These are phyloP conservation scores for Trametes cubensis DNA, from an alignment of 768 basidiomycete genomes.

Conservation along the genomic window DNA sequence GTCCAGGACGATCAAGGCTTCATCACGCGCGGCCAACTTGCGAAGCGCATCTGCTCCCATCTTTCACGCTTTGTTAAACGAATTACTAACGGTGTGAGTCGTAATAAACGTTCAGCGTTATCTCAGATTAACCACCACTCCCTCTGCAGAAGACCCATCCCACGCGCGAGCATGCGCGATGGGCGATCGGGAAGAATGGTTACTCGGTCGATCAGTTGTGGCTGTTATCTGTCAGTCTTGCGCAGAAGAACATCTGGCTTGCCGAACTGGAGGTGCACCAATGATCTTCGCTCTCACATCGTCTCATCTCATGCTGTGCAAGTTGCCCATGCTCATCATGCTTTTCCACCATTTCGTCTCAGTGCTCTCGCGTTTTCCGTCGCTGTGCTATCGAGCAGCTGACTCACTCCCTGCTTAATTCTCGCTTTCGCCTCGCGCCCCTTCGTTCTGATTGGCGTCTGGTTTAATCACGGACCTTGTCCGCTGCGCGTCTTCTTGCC, in stretches of 20 bases:
- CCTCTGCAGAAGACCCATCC: slow-evolving; percentile 2
- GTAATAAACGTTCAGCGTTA: no score
- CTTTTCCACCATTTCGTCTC: neutral
- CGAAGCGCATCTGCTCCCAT: slow-evolving; percentile 14
- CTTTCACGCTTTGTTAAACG: slow-evolving; percentile 13
- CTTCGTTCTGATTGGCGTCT: slow-evolving; percentile 2
- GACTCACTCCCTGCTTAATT: neutral
- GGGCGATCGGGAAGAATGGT: slow-evolving; percentile 14
- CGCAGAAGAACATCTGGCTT: slow-evolving; percentile 20
- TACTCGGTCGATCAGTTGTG: slow-evolving; percentile 22
- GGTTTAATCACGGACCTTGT: neutral
- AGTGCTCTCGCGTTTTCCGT: slow-evolving; percentile 4
- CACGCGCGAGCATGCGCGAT: neutral
- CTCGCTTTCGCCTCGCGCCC: neutral
- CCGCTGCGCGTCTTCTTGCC: neutral
- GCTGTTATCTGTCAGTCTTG: slow-evolving; percentile 22
- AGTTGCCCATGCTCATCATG: neutral
- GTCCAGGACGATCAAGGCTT: slow-evolving; percentile 18
- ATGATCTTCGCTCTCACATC: neutral
- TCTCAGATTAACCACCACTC: neutral
- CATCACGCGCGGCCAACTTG: slow-evolving; percentile 22
- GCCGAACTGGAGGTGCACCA: slow-evolving; percentile 24
- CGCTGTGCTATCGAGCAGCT: neutral
- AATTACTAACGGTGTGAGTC: slow-evolving; percentile 15
- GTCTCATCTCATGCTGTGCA: neutral